Evolutionary conservation across 257 asterid species (phyloP).

Genomic region (Nicotiana otophora): DNA sequence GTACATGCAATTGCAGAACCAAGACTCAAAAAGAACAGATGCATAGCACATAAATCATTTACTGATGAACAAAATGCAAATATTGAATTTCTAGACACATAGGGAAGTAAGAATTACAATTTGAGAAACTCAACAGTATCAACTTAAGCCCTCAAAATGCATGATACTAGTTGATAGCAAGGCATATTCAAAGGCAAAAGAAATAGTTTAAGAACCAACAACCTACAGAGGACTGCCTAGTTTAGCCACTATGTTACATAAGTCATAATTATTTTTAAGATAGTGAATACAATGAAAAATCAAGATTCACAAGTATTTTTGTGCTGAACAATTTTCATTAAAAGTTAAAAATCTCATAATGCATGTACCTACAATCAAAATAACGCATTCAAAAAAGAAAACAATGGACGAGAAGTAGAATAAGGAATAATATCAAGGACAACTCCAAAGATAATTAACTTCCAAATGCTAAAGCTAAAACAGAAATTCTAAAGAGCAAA

Average conservation of each 20-base stretch:
- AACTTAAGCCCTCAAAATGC: not conserved
- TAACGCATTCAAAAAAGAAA: not conserved
- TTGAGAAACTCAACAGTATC: not conserved
- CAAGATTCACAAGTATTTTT: not conserved
- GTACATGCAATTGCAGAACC: not conserved
- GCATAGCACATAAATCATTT: not conserved
- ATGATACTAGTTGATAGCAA: not conserved
- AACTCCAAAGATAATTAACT: not conserved
- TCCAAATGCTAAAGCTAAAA: not conserved
- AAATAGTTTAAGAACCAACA: not conserved
- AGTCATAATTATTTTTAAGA: not conserved
- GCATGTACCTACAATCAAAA: not conserved
- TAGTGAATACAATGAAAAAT: not conserved
- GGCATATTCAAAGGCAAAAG: not conserved
- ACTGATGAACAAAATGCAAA: not conserved
- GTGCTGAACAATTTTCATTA: not conserved
- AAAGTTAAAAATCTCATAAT: not conserved
- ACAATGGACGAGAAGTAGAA: not conserved
- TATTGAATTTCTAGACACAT: not conserved
- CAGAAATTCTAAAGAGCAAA: not conserved
- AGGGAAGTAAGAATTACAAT: not conserved
- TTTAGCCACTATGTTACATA: no score
- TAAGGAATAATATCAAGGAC: not conserved
- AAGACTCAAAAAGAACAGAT: not conserved
- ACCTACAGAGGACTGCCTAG: no score